Conservation (phyloP, 2,329 filamentous ascomycete species). For the Penicillium sp. region DNA sequence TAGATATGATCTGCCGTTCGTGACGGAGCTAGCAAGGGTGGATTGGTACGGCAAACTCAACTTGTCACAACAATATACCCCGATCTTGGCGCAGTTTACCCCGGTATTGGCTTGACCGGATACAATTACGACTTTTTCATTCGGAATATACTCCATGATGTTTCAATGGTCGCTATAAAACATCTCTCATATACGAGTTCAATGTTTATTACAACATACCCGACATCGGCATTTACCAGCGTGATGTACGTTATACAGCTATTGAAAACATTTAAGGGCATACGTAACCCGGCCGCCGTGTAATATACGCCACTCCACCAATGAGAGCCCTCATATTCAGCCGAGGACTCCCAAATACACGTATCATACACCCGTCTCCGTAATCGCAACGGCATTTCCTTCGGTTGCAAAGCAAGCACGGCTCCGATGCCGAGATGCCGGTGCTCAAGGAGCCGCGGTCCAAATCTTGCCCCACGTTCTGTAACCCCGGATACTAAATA, state of each 20-base stretch:
- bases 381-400: slow-evolving; percentile 24
- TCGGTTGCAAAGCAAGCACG: slow-evolving; percentile 15
- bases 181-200: background rate
- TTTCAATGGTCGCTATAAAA: background rate
- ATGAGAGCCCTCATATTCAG: background rate
- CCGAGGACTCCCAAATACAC: slow-evolving; percentile 16
- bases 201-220: background rate
- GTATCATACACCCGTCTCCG: slow-evolving; percentile 27
- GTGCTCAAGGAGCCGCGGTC: slow-evolving; percentile 19
- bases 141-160: background rate
- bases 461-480: slow-evolving; percentile 24
- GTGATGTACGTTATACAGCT: background rate
- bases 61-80: background rate
- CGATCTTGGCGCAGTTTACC: background rate
- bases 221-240: background rate
- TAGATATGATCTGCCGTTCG: slow-evolving; percentile 25
- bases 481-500: slow-evolving; percentile 11
- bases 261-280: background rate
- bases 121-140: background rate
- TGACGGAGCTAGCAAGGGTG: background rate
- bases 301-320: background rate
- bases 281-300: background rate
- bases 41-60: background rate
- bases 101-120: background rate
- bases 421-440: background rate